Conservation (phyloP, 495 filamentous ascomycete genomes). For the Schizothecium vesticola region DNA sequence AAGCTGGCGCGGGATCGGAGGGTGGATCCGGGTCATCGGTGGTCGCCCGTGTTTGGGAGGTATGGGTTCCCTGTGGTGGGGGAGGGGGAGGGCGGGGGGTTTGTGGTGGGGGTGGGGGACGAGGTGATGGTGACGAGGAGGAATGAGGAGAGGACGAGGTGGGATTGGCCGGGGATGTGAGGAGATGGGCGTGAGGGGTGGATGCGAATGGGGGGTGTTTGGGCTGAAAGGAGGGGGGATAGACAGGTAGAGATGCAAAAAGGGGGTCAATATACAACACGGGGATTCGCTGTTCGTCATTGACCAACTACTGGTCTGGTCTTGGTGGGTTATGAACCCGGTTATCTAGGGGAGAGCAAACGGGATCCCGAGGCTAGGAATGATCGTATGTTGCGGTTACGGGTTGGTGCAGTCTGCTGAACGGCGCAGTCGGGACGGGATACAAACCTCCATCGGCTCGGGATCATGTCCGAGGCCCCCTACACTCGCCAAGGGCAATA, state of each 20-base stretch:
- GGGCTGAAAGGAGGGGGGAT: neutral
- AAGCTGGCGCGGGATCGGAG: constrained; percentile 71
- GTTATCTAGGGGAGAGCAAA: constrained; percentile 46
- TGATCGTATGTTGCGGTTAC: constrained; percentile 34
- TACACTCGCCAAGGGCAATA: neutral
- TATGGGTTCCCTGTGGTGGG: constrained; percentile 63
- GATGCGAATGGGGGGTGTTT: constrained; percentile 47
- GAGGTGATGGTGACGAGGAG: constrained; percentile 56
- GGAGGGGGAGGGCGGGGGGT: constrained; percentile 13
- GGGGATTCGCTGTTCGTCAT: neutral
- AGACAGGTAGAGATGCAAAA: neutral
- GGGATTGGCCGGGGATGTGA: constrained; percentile 53
- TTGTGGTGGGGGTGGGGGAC: constrained; percentile 61
- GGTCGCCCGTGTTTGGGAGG: constrained; percentile 76
- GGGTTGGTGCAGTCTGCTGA: neutral
- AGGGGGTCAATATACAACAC: neutral
- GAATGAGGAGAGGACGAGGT: constrained; percentile 55
- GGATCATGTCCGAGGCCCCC: neutral
- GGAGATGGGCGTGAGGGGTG: constrained; percentile 48
- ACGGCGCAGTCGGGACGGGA: neutral
- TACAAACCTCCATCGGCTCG: neutral
- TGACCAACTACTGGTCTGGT: neutral
- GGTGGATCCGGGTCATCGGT: constrained; percentile 68
- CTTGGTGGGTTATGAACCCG: no score
- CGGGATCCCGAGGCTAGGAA: constrained; percentile 43